A percentile compares a stretch with the other conserved stretches of the same genome.
phyloP scores from a whole-genome alignment of 805 yeast genomes.

The Candida takata region DNA sequence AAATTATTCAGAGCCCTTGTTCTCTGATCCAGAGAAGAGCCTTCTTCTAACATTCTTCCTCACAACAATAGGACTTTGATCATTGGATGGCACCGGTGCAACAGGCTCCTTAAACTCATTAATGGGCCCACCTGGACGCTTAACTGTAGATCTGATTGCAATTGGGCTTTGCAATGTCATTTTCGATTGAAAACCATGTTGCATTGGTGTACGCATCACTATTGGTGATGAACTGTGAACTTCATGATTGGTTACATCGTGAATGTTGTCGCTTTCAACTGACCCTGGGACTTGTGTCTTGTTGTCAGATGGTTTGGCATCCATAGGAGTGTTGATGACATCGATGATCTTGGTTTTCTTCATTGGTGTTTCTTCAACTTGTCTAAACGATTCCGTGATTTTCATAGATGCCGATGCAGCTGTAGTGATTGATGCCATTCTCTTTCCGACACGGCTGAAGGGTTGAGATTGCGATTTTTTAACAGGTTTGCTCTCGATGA shows the following conservation, averaged over 20 bases:
- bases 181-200: too few relatives aligned
- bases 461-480: constrained; percentile 16
- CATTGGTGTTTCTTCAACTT: constrained; percentile 24
- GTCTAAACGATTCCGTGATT: constrained; percentile 15
- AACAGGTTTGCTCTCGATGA: constrained; percentile 6
- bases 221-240: constrained; percentile 12
- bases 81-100: constrained; percentile 12
- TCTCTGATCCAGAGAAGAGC: too few relatives aligned
- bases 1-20: too few relatives aligned
- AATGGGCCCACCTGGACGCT: constrained; percentile 10
- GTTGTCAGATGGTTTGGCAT: not conserved
- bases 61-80: constrained; percentile 19
- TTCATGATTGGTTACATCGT: not conserved
- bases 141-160: constrained; percentile 12
- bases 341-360: constrained; percentile 16
- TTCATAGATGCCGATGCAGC: constrained; percentile 6
- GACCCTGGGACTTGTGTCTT: constrained; percentile 2
- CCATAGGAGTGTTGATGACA: constrained; percentile 15
- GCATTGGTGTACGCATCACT: constrained; percentile 9
- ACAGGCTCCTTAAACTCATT: not conserved
- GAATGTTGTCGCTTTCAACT: not conserved
- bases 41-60: constrained; percentile 25
- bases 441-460: constrained; percentile 24
- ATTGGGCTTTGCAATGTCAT: constrained; percentile 19
- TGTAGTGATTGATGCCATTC: constrained; percentile 1